Evolutionary conservation across 2,329 filamentous ascomycete genomes (phyloP).

Genomic region (Leptosphaerulina australis): DNA sequence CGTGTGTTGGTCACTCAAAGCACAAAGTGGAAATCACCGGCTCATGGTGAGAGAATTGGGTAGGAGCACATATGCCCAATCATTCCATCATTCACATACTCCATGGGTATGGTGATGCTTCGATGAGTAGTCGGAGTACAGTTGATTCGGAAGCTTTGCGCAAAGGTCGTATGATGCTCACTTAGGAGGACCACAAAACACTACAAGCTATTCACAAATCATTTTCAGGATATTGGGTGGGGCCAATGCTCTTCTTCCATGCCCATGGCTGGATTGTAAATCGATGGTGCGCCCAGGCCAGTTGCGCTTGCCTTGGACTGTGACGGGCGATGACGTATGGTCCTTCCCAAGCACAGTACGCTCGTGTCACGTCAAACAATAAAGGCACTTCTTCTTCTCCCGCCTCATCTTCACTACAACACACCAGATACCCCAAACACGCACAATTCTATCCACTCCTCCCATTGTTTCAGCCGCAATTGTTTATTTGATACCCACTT

Average conservation of each 20-base stretch:
- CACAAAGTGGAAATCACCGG: conserved; percentile 4
- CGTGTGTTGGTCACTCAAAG: conserved; percentile 14
- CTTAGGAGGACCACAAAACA: conserved; percentile 6
- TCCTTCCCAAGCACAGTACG: conserved; percentile 7
- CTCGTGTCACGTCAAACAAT: conserved; percentile 20
- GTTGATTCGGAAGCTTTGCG: neutral
- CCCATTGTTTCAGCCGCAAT: conserved; percentile 32
- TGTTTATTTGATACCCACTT: conserved; percentile 41
- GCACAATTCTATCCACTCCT: conserved; percentile 5
- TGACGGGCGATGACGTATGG: conserved; percentile 20
- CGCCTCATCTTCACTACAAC: conserved; percentile 10
- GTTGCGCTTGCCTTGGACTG: conserved; percentile 17
- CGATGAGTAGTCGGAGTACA: neutral
- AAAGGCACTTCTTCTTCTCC: conserved; percentile 18
- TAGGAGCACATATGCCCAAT: neutral
- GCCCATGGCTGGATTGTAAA: conserved; percentile 17
- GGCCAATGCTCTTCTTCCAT: conserved; percentile 13
- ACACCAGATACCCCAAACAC: conserved; percentile 20
- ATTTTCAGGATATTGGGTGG: conserved; percentile 14
- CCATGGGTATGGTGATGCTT: neutral
- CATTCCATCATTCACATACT: neutral
- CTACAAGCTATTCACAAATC: conserved; percentile 6
- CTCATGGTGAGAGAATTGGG: conserved; percentile 8
- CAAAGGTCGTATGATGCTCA: conserved; percentile 5
- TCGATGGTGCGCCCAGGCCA: conserved; percentile 16